A percentile compares a stretch with the other conserved stretches of the same genome.
Evolutionary conservation across 768 basidiomycete genomes (phyloP).

Genomic region (Leccinum ochraceum): DNA sequence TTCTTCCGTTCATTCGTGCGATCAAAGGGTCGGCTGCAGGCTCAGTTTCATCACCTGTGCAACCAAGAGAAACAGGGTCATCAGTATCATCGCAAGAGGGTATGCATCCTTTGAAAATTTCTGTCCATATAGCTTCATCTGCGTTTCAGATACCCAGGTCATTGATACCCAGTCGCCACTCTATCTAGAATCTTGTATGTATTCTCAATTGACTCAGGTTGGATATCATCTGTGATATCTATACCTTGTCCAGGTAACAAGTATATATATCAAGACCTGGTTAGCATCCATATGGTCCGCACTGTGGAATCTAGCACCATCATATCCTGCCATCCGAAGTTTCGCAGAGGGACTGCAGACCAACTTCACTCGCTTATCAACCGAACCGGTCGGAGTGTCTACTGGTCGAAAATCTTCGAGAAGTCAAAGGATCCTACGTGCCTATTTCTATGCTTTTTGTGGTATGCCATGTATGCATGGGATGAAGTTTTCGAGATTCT

Average conservation of each 20-base stretch:
- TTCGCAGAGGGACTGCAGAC: constrained; percentile 22
- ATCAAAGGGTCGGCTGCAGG: constrained; percentile 19
- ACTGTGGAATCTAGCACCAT: constrained; percentile 24
- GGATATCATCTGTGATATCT: constrained; percentile 4
- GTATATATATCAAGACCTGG: constrained; percentile 43
- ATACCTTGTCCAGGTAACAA: constrained; percentile 14
- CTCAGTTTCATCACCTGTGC: background rate
- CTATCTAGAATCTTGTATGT: constrained; percentile 34
- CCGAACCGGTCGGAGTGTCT: constrained; percentile 34
- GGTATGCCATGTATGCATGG: constrained; percentile 65
- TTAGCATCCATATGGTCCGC: constrained; percentile 54
- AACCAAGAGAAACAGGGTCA: background rate
- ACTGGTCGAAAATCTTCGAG: constrained; percentile 31
- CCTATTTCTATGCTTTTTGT: constrained; percentile 51
- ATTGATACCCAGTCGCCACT: constrained; percentile 59
- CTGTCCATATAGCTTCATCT: background rate
- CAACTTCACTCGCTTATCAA: constrained; percentile 31
- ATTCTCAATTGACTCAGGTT: background rate
- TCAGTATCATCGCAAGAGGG: constrained; percentile 11
- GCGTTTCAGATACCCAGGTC: constrained; percentile 22
- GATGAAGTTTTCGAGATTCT: constrained; percentile 57
- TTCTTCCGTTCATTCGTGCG: constrained; percentile 51
- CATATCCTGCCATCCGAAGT: constrained; percentile 33
- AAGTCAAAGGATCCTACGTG: constrained; percentile 51
- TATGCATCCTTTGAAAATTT: background rate